A percentile compares a stretch with the other conserved stretches of the same genome.
Conservation (phyloP, 2,329 filamentous ascomycete genomes). For the Pseudogymnoascus sp. region DNA sequence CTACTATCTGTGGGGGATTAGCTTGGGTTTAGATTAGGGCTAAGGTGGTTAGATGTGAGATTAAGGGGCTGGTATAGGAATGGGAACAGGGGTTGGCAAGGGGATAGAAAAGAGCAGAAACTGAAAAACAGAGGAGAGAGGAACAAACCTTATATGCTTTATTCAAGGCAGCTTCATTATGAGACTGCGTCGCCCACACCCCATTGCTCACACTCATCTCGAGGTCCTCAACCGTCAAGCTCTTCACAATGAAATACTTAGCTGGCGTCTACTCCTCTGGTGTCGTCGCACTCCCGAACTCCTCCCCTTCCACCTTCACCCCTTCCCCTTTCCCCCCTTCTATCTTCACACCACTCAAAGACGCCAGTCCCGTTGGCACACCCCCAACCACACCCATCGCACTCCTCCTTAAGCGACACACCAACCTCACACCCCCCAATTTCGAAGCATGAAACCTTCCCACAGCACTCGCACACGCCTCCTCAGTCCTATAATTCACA, state of each 20-base stretch:
- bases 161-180: conserved; percentile 82
- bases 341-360: conserved; percentile 14
- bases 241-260: conserved; percentile 88
- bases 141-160: conserved; percentile 67
- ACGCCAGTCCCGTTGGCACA: conserved; percentile 26
- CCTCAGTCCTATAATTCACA: conserved; percentile 84
- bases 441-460: conserved; percentile 81
- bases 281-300: conserved; percentile 31
- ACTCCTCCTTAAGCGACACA: conserved; percentile 67
- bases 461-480: conserved; percentile 67
- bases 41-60: neutral
- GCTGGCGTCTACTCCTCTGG: no score
- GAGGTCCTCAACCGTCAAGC: conserved; percentile 80
- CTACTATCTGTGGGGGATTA: conserved; percentile 53
- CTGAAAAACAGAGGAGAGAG: neutral
- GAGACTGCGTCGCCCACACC: conserved; percentile 88
- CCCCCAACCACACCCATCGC: conserved; percentile 26
- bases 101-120: no score
- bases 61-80: no score
- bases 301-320: neutral
- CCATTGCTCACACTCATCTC: conserved; percentile 81
- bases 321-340: conserved; percentile 11
- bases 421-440: conserved; percentile 76
- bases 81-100: no score
- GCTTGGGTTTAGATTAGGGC: conserved; percentile 8